A percentile compares a stretch with the other conserved stretches of the same genome.
These are phyloP conservation scores for Sugiyamaella novakii DNA, from an alignment of 1,139 yeast genomes.

Conservation along the genomic window DNA sequence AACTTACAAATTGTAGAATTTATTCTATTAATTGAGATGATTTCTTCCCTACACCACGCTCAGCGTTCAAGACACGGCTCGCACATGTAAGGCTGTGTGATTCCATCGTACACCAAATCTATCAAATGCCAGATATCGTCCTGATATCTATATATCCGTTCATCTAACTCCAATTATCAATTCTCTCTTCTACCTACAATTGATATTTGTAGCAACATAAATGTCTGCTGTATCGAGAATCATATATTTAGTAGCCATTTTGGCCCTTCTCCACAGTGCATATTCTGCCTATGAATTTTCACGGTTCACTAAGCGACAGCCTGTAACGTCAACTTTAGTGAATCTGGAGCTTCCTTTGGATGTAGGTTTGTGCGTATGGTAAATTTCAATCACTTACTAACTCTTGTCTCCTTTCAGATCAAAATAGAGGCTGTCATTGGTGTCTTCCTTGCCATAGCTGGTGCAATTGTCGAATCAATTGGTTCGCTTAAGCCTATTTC, in stretches of 20 bases:
- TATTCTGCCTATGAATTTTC: slow-evolving; percentile 44
- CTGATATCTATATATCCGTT: background rate
- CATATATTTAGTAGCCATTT: slow-evolving; percentile 29
- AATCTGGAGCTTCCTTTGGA: slow-evolving; percentile 35
- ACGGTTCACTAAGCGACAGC: slow-evolving; percentile 33
- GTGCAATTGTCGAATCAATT: slow-evolving; percentile 30
- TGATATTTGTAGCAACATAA: too few species aligned
- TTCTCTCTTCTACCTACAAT: too few species aligned
- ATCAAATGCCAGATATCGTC: too few species aligned
- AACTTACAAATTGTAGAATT: too few species aligned
- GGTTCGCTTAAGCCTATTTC: slow-evolving; percentile 36
- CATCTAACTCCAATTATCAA: too few species aligned
- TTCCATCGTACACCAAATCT: too few species aligned
- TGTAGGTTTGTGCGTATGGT: slow-evolving; percentile 28
- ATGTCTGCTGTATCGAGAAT: slow-evolving; percentile 18
- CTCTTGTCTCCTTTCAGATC: slow-evolving; percentile 36
- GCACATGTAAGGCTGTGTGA: too few species aligned
- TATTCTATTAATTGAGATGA: too few species aligned
- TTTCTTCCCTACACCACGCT: too few species aligned
- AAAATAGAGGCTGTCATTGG: slow-evolving; percentile 40
- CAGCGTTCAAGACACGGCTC: too few species aligned
- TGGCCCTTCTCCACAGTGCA: slow-evolving; percentile 39
- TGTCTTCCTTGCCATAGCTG: slow-evolving; percentile 32
- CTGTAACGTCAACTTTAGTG: slow-evolving; percentile 27
- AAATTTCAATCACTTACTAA: too few species aligned